Conservation (phyloP, 441 rosid genomes). For the Erysimum cheiri region DNA sequence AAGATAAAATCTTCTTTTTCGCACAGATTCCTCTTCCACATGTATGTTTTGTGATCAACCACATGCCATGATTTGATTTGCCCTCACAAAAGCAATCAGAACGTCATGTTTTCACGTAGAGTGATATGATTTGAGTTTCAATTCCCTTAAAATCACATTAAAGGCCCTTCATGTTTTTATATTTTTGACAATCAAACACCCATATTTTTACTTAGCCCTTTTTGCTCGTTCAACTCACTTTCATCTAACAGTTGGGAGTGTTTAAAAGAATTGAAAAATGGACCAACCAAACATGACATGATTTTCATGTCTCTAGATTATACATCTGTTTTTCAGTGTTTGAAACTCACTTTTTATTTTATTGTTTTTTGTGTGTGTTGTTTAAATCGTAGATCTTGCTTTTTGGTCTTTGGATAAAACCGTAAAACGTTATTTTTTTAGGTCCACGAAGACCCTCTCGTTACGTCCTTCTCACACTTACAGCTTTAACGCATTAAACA, state of each 20-base stretch:
- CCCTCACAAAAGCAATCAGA: neutral
- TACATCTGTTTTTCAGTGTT: constrained; percentile 27
- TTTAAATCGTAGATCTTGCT: constrained; percentile 34
- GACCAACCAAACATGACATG: constrained; percentile 32
- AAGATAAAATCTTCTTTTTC: no score
- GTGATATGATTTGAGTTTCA: neutral
- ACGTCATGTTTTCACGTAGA: neutral
- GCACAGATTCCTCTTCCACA: neutral
- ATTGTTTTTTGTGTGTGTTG: neutral
- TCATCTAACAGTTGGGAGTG: neutral
- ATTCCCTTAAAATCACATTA: neutral
- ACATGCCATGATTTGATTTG: neutral
- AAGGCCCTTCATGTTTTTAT: neutral
- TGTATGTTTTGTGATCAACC: constrained; percentile 9
- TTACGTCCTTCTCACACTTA: constrained; percentile 39
- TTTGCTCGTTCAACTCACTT: neutral
- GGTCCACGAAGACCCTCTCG: constrained; percentile 40
- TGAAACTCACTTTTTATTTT: neutral
- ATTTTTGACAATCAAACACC: neutral
- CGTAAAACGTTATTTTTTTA: constrained; percentile 18
- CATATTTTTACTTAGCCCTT: neutral
- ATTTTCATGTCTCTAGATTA: constrained; percentile 13
- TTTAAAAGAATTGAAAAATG: constrained; percentile 8
- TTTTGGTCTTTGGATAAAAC: constrained; percentile 31
- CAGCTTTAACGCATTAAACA: constrained; percentile 36